Evolutionary conservation across 2,329 filamentous ascomycete species (phyloP).

Genomic region (Blastomyces percursus): DNA sequence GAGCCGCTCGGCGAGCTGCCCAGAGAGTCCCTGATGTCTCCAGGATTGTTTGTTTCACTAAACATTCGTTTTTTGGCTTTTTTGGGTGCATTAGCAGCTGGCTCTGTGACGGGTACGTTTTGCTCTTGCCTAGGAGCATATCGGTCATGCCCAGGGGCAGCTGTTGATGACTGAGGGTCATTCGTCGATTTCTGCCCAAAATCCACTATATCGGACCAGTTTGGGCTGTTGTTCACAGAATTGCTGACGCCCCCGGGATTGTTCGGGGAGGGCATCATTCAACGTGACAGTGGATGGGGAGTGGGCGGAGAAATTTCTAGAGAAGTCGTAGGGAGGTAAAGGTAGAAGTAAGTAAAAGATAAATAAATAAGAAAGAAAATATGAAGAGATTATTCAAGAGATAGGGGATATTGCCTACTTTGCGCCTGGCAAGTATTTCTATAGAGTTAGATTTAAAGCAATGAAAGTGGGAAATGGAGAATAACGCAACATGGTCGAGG

Average conservation of each 20-base stretch:
- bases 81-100: background rate
- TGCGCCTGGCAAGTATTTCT: background rate
- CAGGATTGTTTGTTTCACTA: too few species aligned
- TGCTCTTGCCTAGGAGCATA: background rate
- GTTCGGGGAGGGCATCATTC: background rate
- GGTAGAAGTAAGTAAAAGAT: background rate
- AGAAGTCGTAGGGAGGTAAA: background rate
- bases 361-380: background rate
- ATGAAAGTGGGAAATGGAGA: background rate
- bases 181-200: background rate
- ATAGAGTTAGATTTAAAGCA: background rate
- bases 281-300: background rate
- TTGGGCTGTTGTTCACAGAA: too few species aligned
- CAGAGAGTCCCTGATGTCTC: too few species aligned
- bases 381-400: background rate
- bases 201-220: too few species aligned
- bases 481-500: background rate
- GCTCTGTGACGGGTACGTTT: background rate
- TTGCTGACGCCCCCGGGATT: background rate
- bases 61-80: background rate
- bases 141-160: background rate
- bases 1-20: too few species aligned
- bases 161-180: background rate
- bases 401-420: too few species aligned
- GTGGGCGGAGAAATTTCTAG: background rate